Base-by-base conservation (phyloP, 805 yeast genomes). In the Yarrowia phangngaensis region DNA sequence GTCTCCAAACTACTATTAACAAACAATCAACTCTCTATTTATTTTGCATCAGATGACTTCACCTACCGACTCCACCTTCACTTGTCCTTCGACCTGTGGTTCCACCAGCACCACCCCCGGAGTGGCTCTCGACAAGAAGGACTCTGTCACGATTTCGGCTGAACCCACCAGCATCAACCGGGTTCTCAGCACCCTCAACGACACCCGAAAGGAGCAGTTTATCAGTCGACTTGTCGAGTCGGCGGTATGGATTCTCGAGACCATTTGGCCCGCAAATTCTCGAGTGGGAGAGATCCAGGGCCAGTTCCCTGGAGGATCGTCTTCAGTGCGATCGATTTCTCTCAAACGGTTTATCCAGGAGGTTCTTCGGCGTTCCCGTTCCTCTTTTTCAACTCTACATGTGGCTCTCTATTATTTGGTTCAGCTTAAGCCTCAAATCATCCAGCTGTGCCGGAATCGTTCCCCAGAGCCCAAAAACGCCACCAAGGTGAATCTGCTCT, bases 371-470 rank as follows among this genome's bases (percentile, higher is more conserved):
- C 65, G 70, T 24, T 79, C 85, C 12, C 73, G 78, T 52, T 73
- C 83, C 31, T 75, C 84, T 12, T 71, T 74, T 52, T 71, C 78
- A 29, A 73, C 82, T 2, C 71, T 85, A 52, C 86, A 81, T 56
- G 72, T 82, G 32, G 75, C 87, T 4, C 68, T 85, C 51, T 82
- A 70, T 62, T 85, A 84, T 61, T 56, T 84, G n/a, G 64, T 72
- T 54, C 74, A 74, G 52, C 56, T 82, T 34, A 62, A 67, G 49
- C 61, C 68, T 11, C 45, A 55, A 14, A 45, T 55, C 20, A 28
- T 36, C 14, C 41, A 29, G 31, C 32, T 27, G n/a, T 20, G 20
- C 9, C 28, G 38, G 1, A 34, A 31, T 23, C 32, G 29, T 6
- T 32, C 35, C 11, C 14, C 31, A 3, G 38, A 43, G 30, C 31